Evolutionary conservation across 768 basidiomycete species (phyloP), one percentile per base, ranked within the genome.

Genomic region (Pulveroboletus ravenelii): DNA sequence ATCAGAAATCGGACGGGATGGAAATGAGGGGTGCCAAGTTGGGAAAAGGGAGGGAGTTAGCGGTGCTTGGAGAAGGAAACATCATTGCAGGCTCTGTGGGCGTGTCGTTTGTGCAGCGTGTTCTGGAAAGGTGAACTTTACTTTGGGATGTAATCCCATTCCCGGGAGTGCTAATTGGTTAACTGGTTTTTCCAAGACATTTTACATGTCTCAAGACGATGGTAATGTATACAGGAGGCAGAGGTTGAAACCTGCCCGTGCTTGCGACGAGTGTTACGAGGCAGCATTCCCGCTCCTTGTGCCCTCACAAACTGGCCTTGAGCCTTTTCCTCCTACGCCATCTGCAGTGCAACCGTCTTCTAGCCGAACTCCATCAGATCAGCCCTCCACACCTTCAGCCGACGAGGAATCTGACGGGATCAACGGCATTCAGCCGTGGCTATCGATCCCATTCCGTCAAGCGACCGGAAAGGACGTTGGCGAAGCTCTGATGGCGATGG

Each of bases 1-100:
- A 39, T 45, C 43, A 32, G 53, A 48, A 13, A 34, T 17, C 5
- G 62, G 41, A 47, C 54, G 39, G 25, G 44, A 51, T 2, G 52
- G 36, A 4, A 42, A 41, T 17, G 55, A 53, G 36, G 50, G 46
- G 6, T 20, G 18, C 13, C 57, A 40, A 40, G 40, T 25, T 15
- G 50, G 47, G 37, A 62, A 51, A 42, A 51, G 45, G 20, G 9
- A 20, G 29, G 49, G 58, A 15, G 47, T 59, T 7, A 48, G 57
- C 3, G 61, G 64, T 18, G 67, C 65, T 27, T 67, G 66, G 61
- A 75, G 89, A 57, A 71, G 91, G 57, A 74, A 90, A 51, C 91
- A 94, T 63, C 91, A 94, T 62, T 94, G 91, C 64, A 71, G 92
- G 52, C 71, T 94, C 5, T 94, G 91, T 65, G 91, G 91, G 0